Evolutionary conservation across 2,329 filamentous ascomycete species (phyloP), one percentile per base, ranked within the genome.

Genomic region (Cladosporium cucumerinum): DNA sequence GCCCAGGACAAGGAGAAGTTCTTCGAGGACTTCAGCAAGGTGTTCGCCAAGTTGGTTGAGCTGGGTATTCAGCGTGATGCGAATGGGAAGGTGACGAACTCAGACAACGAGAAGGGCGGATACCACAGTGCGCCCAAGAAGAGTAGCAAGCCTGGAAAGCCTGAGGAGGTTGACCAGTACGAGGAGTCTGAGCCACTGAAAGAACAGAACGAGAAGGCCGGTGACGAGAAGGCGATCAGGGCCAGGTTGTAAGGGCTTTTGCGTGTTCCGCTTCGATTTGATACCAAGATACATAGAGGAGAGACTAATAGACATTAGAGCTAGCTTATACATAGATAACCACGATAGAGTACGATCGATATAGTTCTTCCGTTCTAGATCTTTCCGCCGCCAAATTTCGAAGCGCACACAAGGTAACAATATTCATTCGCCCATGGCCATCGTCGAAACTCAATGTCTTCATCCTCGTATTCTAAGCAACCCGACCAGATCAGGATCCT

Each of bases 1-100:
- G 85, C 86, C 4, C 77, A 81, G 58, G 85, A 89, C 70, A 87
- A 87, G 74, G 85, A 87, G 0, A 66, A 81, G 52, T 88, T 89
- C 78, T 89, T 87, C 70, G 80, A 80, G 54, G 82, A 88, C 72
- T 89, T 89, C 70, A 72, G 80, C 16, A 80, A 80, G 65, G 86
- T 81, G 0, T 88, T 88, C 73, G 81, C 79, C 12, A 87, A 87
- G 76, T 70, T 89, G 73, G 71, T 88, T 60, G 86, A 88, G 75
- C 73, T 89, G 67, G 86, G 86, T 0, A 86, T 89, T 64, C 70
- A 75, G 57, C 79, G 86, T 48, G 86, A 88, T 70, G 81, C 72
- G 11, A 72, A 78, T 8, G 86, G 84, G 0, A 78, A 73, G 8
- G 77, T 89, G 46, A 73, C 80, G 34, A 87, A 88, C 70, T 78